Conservation (phyloP, 1,284 basidiomycete genomes). For the Ustilago curta region DNA sequence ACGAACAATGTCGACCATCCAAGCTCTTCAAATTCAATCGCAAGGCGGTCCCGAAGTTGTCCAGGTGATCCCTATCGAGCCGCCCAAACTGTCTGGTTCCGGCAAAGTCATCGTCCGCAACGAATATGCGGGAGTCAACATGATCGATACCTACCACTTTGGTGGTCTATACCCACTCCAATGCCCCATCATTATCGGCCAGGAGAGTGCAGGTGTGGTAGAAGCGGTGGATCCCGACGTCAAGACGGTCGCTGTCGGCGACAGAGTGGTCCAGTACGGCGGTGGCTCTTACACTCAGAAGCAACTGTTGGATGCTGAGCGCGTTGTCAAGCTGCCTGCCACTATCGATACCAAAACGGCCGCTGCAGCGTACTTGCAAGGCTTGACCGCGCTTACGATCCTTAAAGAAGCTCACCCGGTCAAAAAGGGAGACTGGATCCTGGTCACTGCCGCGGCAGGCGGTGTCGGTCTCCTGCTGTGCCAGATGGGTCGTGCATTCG, state of each 20-base stretch:
- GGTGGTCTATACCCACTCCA: constrained; percentile 72
- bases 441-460: constrained; percentile 91
- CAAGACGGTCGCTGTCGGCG: constrained; percentile 74
- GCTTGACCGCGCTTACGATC: constrained; percentile 83
- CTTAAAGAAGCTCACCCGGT: constrained; percentile 86
- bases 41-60: constrained; percentile 84
- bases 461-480: constrained; percentile 74
- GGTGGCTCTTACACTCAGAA: constrained; percentile 80
- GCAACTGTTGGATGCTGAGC: constrained; percentile 76
- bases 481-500: constrained; percentile 73
- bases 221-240: constrained; percentile 73
- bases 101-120: constrained; percentile 85
- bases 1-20: constrained; percentile 71
- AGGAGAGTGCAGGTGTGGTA: constrained; percentile 82
- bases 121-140: constrained; percentile 70
- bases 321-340: constrained; percentile 74
- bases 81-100: constrained; percentile 75
- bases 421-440: constrained; percentile 75
- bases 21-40: constrained; percentile 72
- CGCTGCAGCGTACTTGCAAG: constrained; percentile 80
- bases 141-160: constrained; percentile 76
- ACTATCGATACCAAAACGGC: constrained; percentile 76
- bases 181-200: constrained; percentile 82
- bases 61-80: constrained; percentile 75
- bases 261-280: constrained; percentile 75